Conservation (phyloP, 257 asterid genomes). For the Solanum chilense region DNA sequence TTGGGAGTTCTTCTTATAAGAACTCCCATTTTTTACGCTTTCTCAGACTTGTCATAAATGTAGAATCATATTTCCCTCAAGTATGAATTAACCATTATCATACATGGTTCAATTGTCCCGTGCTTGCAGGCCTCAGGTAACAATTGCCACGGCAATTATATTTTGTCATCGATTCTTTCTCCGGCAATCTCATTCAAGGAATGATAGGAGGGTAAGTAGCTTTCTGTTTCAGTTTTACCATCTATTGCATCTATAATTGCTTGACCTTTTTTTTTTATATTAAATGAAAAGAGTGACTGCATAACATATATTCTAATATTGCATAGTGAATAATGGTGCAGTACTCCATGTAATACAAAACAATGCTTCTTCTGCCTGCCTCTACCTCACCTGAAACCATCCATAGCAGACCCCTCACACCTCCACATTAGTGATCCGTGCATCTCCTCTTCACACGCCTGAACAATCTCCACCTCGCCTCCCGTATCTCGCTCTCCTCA, state of each 20-base stretch:
- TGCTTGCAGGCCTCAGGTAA: slow-evolving; percentile 91
- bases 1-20: not conserved
- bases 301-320: not conserved
- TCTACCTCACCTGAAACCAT: not conserved
- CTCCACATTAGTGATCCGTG: not conserved
- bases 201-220: slow-evolving; percentile 80
- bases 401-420: not conserved
- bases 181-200: slow-evolving; percentile 78
- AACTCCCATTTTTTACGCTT: not conserved
- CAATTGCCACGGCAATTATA: slow-evolving; percentile 91
- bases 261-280: not conserved
- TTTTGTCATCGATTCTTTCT: slow-evolving; percentile 96
- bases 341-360: not conserved
- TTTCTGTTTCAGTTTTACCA: not conserved
- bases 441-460: not conserved
- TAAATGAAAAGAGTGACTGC: not conserved
- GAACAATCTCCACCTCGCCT: not conserved
- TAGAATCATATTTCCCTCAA: not conserved
- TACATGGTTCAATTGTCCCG: not conserved
- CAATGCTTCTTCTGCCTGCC: not conserved
- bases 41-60: not conserved
- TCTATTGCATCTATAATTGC: not conserved
- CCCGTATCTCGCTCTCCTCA: not conserved
- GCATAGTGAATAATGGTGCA: not conserved
- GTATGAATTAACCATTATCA: not conserved